phyloP scores from a whole-genome alignment of 164 flowering plant species.

The Hamamelis virginiana region DNA sequence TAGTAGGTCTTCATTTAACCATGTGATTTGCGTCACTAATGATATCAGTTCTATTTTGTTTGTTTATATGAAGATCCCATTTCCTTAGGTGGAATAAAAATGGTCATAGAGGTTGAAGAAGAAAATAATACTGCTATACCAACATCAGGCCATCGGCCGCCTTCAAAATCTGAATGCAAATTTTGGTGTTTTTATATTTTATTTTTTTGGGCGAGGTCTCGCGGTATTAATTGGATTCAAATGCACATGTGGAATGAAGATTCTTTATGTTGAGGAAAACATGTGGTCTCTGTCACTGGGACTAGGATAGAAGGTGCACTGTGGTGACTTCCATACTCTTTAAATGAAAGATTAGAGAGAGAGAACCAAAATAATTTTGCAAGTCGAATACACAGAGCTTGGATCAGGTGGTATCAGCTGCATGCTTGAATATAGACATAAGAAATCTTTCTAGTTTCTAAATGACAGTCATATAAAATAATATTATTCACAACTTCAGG shows the following conservation, averaged over 20 bases:
- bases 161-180: constrained; percentile 4
- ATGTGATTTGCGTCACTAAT: not conserved
- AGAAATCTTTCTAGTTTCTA: not conserved
- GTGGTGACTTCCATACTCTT: not conserved
- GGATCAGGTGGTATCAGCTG: not conserved
- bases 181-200: too few species aligned
- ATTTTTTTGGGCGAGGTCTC: not conserved
- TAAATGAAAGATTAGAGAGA: not conserved
- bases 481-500: not conserved
- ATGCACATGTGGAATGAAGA: constrained; percentile 7
- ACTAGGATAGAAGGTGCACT: not conserved
- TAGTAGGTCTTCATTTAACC: not conserved
- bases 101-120: constrained; percentile 7
- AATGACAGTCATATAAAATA: not conserved
- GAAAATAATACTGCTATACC: not conserved
- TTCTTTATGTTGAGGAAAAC: constrained; percentile 1
- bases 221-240: too few species aligned
- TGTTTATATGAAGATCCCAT: not conserved
- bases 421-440: not conserved
- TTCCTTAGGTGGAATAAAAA: constrained; percentile 1
- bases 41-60: not conserved
- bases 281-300: constrained; percentile 10
- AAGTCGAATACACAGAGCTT: not conserved
- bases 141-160: constrained; percentile 10
- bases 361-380: not conserved